Evolutionary conservation across 495 filamentous ascomycete genomes (phyloP).

Genomic region (Oleoguttula mirabilis): DNA sequence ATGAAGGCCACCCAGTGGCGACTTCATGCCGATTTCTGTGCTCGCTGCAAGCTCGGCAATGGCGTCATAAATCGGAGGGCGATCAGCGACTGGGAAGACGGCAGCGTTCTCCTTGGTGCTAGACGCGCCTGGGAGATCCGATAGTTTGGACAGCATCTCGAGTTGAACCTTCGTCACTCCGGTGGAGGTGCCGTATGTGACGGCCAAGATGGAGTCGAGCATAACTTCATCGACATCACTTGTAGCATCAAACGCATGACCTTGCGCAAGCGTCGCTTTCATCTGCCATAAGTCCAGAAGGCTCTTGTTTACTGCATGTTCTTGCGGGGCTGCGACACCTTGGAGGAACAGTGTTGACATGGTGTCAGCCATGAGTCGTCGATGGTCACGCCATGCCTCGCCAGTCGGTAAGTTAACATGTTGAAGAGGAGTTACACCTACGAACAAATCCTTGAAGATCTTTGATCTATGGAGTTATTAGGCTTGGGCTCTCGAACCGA

Average conservation of each 20-base stretch:
- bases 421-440: background rate
- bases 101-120: background rate
- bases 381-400: constrained; percentile 2
- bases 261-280: constrained; percentile 5
- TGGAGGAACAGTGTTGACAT: constrained; percentile 9
- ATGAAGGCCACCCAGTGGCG: background rate
- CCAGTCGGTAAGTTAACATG: constrained; percentile 4
- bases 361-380: constrained; percentile 5
- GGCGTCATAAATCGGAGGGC: background rate
- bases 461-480: too few relatives aligned
- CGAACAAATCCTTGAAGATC: constrained; percentile 13
- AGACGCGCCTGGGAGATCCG: background rate
- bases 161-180: constrained; percentile 2
- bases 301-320: background rate
- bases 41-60: background rate
- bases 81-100: background rate
- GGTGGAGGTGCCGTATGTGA: constrained; percentile 1
- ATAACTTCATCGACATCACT: background rate
- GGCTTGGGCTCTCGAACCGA: too few relatives aligned
- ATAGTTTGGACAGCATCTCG: background rate
- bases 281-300: constrained; percentile 7
- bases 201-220: constrained; percentile 7
- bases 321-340: constrained; percentile 3
- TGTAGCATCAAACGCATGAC: constrained; percentile 3
- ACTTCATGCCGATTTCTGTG: constrained; percentile 2